Base-by-base conservation (phyloP, 768 basidiomycete genomes). In the Pholiota molesta region DNA sequence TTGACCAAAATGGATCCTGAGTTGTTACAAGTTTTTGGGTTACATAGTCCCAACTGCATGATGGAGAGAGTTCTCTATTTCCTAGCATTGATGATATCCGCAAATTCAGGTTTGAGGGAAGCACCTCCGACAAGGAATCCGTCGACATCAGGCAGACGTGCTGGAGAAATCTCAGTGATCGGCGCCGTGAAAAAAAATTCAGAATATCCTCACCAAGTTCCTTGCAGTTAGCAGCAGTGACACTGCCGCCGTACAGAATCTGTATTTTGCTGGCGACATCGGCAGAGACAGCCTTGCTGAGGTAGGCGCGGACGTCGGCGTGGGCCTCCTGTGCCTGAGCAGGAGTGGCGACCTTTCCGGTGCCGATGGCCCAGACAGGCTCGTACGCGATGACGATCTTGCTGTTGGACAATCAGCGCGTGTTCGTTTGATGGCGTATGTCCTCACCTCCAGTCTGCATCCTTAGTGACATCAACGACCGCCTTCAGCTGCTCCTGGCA, bases 81-180 rank as follows among this genome's bases (percentile, higher is more conserved):
- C 67, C 75, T 88, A 39, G 83, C 81, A 69, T 95, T 96, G 83
- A 96, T 87, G 72, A 97, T 97, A 62, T 96, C 81, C 52, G 91
- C 87, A 69, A 99, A 97, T 77, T 98, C 96, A 42, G 96, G 95
- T 80, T 99, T 99, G 77, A 99, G 85, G 16, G 96, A 98, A 35
- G 97, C 97, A 26, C 97, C 96, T 26, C 96, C 97, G 40, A 99
- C 97, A 66, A 99, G 88, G 90, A 99, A 98, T 9, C 97, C 97
- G 74, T 99, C 97, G 51, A 98, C 89, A 72, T 99, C 97, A 11
- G 79, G 79, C 69, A 91, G 89, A 8, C 74, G 74, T 29, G 89
- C 95, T 97, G 54, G 44, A 28, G 2, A 33, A 17, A 23, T 37
- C 39, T 55, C 13, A 63, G 14, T 29, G 21, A 61, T 33, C 69